Evolutionary conservation across 2,329 filamentous ascomycete species (phyloP).

Genomic region (Talaromyces sp.): DNA sequence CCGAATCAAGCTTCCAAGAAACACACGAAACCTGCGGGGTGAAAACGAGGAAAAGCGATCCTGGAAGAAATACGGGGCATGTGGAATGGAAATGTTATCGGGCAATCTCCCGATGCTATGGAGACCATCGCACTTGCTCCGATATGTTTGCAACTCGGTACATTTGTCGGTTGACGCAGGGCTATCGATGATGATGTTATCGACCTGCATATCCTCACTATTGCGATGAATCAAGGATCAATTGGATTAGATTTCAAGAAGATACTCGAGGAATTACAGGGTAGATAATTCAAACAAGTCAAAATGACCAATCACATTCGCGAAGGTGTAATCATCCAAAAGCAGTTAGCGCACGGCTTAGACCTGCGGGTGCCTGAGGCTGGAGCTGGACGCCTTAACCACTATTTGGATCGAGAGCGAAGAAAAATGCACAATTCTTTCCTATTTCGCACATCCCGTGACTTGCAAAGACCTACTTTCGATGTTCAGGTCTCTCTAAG

Average conservation of each 20-base stretch:
- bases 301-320: not conserved
- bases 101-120: constrained; percentile 2
- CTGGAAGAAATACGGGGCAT: not conserved
- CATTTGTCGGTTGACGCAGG: not conserved
- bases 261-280: too few relatives aligned
- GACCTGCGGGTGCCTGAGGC: not conserved
- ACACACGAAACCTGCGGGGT: not conserved
- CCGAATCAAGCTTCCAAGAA: not conserved
- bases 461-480: constrained; percentile 14
- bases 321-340: not conserved
- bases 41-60: not conserved
- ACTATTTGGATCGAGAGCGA: not conserved
- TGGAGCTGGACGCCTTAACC: not conserved
- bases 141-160: constrained; percentile 3
- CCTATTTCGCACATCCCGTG: constrained; percentile 16
- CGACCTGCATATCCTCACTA: not conserved
- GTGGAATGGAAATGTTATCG: not conserved
- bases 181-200: not conserved
- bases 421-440: constrained; percentile 5
- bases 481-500: not conserved
- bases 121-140: constrained; percentile 15
- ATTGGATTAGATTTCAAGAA: not conserved
- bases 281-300: not conserved
- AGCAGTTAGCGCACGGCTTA: not conserved
- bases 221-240: not conserved